Conservation (phyloP, 257 asterid species). For the Fraxinus quadrangulata region DNA sequence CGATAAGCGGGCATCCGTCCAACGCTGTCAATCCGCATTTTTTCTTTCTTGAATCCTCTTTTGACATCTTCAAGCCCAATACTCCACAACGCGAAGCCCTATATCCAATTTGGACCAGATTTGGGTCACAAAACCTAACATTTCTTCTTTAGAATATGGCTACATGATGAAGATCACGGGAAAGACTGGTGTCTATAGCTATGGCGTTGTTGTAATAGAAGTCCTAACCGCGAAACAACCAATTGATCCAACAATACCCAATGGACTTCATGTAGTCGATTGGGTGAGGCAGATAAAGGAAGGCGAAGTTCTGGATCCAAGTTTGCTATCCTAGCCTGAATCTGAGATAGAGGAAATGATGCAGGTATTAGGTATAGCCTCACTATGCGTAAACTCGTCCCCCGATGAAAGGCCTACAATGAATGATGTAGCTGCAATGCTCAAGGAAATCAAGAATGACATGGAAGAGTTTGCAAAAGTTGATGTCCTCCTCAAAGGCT, state of each 20-base stretch:
- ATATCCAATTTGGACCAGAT: too few species aligned
- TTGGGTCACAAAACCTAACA: too few species aligned
- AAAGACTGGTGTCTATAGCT: slow-evolving; percentile 80
- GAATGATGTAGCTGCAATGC: slow-evolving; percentile 85
- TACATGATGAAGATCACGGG: slow-evolving; percentile 78
- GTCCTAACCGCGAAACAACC: slow-evolving; percentile 76
- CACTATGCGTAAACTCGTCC: slow-evolving; percentile 63
- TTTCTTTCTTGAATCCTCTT: too few species aligned
- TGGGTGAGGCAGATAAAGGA: slow-evolving; percentile 68
- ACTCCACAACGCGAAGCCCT: too few species aligned
- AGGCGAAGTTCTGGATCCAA: slow-evolving; percentile 51
- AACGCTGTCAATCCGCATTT: too few species aligned
- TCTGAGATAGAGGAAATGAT: slow-evolving; percentile 70
- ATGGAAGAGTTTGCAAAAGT: slow-evolving; percentile 55
- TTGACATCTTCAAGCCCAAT: too few species aligned
- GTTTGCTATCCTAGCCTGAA: slow-evolving; percentile 47
- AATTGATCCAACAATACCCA: slow-evolving; percentile 76
- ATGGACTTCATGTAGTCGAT: slow-evolving; percentile 76
- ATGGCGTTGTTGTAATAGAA: slow-evolving; percentile 72
- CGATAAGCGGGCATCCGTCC: too few species aligned
- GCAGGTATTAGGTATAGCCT: slow-evolving; percentile 77
- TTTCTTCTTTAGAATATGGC: slow-evolving; percentile 57
- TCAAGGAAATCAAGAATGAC: slow-evolving; percentile 68
- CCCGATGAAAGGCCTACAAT: slow-evolving; percentile 81
- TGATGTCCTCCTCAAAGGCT: slow-evolving; percentile 41